Evolutionary conservation across 192 early-diverging fungal species (phyloP).

Genomic region (Coemansia biformis): DNA sequence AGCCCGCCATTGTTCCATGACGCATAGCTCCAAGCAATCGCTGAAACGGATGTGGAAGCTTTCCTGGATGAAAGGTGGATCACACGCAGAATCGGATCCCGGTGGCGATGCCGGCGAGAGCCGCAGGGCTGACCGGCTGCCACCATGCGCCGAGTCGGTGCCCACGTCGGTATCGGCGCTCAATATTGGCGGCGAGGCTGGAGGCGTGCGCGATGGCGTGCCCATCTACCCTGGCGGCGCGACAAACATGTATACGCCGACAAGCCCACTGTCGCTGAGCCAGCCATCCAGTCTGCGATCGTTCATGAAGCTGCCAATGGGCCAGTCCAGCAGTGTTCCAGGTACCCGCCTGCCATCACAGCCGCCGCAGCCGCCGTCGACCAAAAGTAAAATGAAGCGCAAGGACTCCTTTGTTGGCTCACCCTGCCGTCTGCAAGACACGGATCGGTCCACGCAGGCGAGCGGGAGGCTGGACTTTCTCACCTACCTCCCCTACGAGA

Average conservation of each 20-base stretch:
- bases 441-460: neutral
- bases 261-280: conserved; percentile 26
- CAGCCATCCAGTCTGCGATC: conserved; percentile 24
- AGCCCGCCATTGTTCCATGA: too few species aligned
- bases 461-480: conserved; percentile 55
- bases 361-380: conserved; percentile 1
- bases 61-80: conserved; percentile 26
- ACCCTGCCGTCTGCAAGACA: conserved; percentile 8
- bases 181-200: conserved; percentile 1
- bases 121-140: neutral
- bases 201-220: neutral
- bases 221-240: conserved; percentile 17
- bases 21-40: conserved; percentile 30
- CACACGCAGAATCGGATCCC: conserved; percentile 1
- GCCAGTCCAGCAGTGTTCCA: conserved; percentile 1
- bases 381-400: conserved; percentile 27
- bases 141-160: neutral
- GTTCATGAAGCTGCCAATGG: conserved; percentile 11
- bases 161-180: neutral
- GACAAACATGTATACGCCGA: conserved; percentile 27
- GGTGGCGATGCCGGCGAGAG: neutral
- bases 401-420: conserved; percentile 45
- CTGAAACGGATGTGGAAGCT: conserved; percentile 50
- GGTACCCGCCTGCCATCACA: conserved; percentile 1
- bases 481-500: conserved; percentile 64